Evolutionary conservation across 139 green algal genomes (phyloP).

Genomic region (Closterium sp.): DNA sequence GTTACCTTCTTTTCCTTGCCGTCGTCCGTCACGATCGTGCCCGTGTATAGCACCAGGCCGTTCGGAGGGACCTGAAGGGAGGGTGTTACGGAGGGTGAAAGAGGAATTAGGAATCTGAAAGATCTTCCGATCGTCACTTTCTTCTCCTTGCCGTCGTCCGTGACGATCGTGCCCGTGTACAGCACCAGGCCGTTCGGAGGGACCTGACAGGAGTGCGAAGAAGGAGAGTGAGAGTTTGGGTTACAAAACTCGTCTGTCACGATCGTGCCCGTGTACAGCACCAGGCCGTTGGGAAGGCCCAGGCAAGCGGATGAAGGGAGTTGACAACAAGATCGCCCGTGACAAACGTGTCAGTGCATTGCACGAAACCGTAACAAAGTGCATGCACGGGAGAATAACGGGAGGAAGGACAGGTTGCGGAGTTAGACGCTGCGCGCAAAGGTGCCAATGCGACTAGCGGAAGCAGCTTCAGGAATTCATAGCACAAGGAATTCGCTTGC

Average conservation of each 20-base stretch:
- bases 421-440: too few species aligned
- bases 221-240: too few species aligned
- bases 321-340: too few species aligned
- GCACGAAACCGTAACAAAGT: too few species aligned
- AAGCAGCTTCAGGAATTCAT: too few species aligned
- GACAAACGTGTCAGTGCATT: too few species aligned
- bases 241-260: slow-evolving; percentile 97
- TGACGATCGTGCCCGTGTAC: slow-evolving; percentile 97
- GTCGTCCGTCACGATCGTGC: slow-evolving; percentile 96
- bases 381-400: too few species aligned
- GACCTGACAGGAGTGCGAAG: slow-evolving; percentile 58
- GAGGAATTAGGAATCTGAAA: too few species aligned
- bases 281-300: slow-evolving; percentile 86
- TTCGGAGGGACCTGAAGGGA: slow-evolving; percentile 82
- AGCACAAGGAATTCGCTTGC: too few species aligned
- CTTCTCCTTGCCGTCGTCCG: slow-evolving; percentile 98
- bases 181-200: slow-evolving; percentile 94
- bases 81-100: background rate
- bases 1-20: slow-evolving; percentile 99
- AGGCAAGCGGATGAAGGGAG: slow-evolving; percentile 58
- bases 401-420: too few species aligned
- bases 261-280: slow-evolving; percentile 96
- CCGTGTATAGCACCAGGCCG: slow-evolving; percentile 96
- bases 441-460: too few species aligned
- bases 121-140: too few species aligned